phyloP scores from a whole-genome alignment of 176 grass and related monocot genomes.

The Typha latifolia region DNA sequence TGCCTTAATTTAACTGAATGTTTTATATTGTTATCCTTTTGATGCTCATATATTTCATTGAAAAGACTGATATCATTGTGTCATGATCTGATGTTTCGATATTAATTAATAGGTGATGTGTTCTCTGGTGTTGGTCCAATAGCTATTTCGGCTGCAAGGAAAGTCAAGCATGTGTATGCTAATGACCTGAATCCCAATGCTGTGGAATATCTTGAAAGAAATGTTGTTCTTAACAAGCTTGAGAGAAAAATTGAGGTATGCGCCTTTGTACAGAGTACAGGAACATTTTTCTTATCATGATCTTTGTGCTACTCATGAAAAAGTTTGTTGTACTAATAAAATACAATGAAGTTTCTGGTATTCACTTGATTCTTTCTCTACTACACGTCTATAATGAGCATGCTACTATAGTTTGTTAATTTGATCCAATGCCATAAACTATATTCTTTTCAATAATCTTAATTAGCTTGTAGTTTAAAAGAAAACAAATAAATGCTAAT shows the following conservation, averaged over 20 bases:
- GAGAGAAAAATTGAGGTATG: conserved; percentile 82
- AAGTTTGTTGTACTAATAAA: background rate
- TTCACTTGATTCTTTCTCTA: background rate
- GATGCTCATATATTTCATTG: no score
- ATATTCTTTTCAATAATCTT: background rate
- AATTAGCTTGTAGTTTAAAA: background rate
- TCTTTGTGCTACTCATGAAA: background rate
- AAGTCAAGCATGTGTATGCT: conserved; percentile 82
- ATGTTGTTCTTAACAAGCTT: conserved; percentile 85
- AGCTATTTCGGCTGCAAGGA: conserved; percentile 74
- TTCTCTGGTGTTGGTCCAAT: conserved; percentile 86
- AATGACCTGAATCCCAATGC: conserved; percentile 90
- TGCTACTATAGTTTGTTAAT: background rate
- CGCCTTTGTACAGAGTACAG: background rate
- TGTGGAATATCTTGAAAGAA: conserved; percentile 76
- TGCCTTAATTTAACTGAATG: no score
- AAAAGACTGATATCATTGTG: background rate
- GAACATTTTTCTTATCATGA: background rate
- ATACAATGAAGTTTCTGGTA: background rate
- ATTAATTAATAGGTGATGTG: conserved; percentile 58
- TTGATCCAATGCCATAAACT: no score
- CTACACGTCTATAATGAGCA: background rate
- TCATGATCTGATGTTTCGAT: background rate
- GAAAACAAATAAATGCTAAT: background rate
- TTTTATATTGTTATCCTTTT: no score